Conservation (phyloP, 1,284 basidiomycete genomes). For the Naganishia sp. region DNA sequence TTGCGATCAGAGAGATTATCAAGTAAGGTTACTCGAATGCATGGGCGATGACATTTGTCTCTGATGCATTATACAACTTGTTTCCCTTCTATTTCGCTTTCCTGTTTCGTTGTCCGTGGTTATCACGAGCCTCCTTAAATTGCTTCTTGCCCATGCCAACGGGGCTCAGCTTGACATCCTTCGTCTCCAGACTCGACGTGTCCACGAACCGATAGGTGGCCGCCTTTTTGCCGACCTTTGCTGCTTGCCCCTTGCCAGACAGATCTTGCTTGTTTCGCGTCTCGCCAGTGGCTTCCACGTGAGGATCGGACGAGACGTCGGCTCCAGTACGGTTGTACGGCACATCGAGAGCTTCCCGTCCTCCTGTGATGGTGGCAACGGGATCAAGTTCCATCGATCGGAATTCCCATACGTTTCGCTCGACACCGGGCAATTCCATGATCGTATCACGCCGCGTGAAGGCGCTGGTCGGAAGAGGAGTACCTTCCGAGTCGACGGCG, state of each 20-base stretch:
- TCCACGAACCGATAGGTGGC: slow-evolving; percentile 16
- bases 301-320: not conserved
- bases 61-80: not conserved
- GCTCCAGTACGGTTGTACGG: slow-evolving; percentile 27
- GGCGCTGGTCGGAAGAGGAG: slow-evolving; percentile 18
- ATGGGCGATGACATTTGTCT: too few relatives aligned
- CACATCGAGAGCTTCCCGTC: slow-evolving; percentile 32
- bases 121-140: not conserved
- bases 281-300: not conserved
- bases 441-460: slow-evolving; percentile 31
- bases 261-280: not conserved
- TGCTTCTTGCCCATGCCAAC: slow-evolving; percentile 25
- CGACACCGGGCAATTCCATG: slow-evolving; percentile 36
- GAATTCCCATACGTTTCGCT: slow-evolving; percentile 50
- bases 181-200: not conserved
- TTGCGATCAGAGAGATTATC: too few relatives aligned
- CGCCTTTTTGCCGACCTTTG: slow-evolving; percentile 8
- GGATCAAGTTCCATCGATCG: slow-evolving; percentile 38
- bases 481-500: slow-evolving; percentile 11
- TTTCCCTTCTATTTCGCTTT: slow-evolving; percentile 12
- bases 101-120: not conserved
- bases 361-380: slow-evolving; percentile 27
- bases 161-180: slow-evolving; percentile 1
- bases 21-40: too few relatives aligned
- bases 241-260: not conserved